Percentiles rank a stretch among this genome's conserved stretches.
phyloP scores from a whole-genome alignment of 2,329 filamentous ascomycete genomes.

The Paecilomyces dactylethromorphus region DNA sequence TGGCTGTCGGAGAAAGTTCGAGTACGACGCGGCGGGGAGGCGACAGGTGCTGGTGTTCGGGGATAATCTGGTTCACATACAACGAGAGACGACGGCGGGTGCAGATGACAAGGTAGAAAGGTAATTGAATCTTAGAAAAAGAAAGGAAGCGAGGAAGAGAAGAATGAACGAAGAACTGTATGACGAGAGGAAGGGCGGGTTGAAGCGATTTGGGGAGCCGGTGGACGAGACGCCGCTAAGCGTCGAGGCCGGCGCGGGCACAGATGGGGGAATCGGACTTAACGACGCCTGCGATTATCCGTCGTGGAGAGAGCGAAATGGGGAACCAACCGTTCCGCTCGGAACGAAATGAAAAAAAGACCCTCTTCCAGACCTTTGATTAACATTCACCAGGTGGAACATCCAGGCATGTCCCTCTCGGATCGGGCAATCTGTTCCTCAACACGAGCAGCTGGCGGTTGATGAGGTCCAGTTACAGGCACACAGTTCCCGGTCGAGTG shows the following conservation, averaged over 20 bases:
- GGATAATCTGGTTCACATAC: neutral
- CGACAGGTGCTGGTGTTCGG: neutral
- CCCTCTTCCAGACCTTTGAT: neutral
- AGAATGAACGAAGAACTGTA: constrained; percentile 3
- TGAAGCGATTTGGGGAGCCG: constrained; percentile 8
- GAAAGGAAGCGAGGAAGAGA: constrained; percentile 3
- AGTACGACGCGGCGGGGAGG: neutral
- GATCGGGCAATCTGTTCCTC: neutral
- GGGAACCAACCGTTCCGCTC: too few species aligned
- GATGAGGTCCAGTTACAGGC: neutral
- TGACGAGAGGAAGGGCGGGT: neutral
- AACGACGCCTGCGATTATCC: neutral
- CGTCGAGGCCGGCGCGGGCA: constrained; percentile 7
- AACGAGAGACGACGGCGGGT: constrained; percentile 2
- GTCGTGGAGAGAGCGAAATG: neutral
- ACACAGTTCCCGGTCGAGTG: neutral
- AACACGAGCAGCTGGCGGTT: neutral
- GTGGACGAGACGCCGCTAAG: constrained; percentile 7
- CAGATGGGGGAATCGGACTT: neutral
- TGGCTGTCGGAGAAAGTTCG: neutral
- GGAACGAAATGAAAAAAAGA: neutral
- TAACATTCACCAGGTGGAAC: neutral
- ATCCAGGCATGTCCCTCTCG: neutral
- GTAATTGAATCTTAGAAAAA: constrained; percentile 9
- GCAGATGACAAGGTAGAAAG: constrained; percentile 12